These are phyloP conservation scores for Fusarium musae DNA, from an alignment of 2,329 filamentous ascomycete genomes.

Conservation along the genomic window DNA sequence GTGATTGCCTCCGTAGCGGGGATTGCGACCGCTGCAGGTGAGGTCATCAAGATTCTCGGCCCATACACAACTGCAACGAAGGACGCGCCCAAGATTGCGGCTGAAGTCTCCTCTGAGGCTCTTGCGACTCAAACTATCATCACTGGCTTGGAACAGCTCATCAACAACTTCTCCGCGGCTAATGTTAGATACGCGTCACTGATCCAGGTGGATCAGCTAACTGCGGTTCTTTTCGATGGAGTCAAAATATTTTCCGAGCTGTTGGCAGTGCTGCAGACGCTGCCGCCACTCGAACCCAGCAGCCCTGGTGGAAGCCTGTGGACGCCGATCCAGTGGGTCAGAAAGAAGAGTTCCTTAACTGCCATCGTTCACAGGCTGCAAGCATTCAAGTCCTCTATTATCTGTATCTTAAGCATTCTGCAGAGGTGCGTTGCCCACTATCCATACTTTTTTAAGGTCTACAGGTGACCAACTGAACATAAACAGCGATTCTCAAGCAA, in stretches of 20 bases:
- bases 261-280: neutral
- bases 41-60: neutral
- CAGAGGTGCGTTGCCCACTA: neutral
- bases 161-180: neutral
- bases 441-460: rapidly evolving
- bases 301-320: rapidly evolving
- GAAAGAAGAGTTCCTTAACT: rapidly evolving
- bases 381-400: rapidly evolving
- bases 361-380: rapidly evolving
- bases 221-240: rapidly evolving
- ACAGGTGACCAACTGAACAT: rapidly evolving
- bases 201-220: neutral
- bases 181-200: neutral
- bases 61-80: rapidly evolving
- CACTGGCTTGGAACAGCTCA: neutral
- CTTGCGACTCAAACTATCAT: rapidly evolving
- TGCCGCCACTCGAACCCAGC: neutral
- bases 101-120: neutral
- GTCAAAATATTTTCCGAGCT: neutral
- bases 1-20: neutral
- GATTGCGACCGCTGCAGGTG: neutral
- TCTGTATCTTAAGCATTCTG: neutral
- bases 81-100: neutral
- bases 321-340: neutral
- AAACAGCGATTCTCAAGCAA: neutral